A percentile compares a stretch with the other conserved stretches of the same genome.
phyloP scores from a whole-genome alignment of 148 eudicot species.

The Tetragonia tetragonoides region DNA sequence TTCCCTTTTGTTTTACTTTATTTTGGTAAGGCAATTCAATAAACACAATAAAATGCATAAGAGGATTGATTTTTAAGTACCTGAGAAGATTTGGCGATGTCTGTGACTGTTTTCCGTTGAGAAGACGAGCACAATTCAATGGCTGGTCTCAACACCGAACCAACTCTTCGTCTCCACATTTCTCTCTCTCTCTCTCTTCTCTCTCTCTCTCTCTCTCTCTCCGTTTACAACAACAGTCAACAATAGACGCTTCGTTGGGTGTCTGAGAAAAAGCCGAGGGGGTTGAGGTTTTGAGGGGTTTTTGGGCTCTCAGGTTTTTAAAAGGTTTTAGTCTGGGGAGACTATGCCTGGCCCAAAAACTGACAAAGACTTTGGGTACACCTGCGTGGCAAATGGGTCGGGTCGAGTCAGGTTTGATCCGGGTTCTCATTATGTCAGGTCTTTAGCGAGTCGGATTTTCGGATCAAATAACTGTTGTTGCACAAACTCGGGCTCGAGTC shows the following conservation, averaged over 20 bases:
- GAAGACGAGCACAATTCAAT: not conserved
- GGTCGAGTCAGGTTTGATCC: no score
- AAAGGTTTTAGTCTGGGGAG: not conserved
- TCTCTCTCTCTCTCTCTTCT: constrained; percentile 2
- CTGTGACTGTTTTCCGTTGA: not conserved
- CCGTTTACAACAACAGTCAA: no score
- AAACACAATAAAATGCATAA: not conserved
- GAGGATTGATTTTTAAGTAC: not conserved
- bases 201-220: not conserved
- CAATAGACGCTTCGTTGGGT: no score
- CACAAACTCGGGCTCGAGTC: no score
- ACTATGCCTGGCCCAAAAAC: not conserved
- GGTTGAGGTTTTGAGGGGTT: not conserved
- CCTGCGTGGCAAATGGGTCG: no score
- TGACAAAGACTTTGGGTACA: not conserved
- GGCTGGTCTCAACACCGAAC: not conserved
- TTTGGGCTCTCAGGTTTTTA: constrained; percentile 4
- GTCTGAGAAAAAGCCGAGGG: no score
- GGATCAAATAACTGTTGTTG: no score
- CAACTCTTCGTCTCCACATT: constrained; percentile 13
- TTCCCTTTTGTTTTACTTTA: no score
- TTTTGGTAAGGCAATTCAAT: no score
- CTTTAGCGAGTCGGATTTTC: no score
- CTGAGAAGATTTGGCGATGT: not conserved
- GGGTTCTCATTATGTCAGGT: no score